These are phyloP conservation scores for Rhodomyrtus tomentosa DNA, from an alignment of 345 rosid species.

Conservation along the genomic window DNA sequence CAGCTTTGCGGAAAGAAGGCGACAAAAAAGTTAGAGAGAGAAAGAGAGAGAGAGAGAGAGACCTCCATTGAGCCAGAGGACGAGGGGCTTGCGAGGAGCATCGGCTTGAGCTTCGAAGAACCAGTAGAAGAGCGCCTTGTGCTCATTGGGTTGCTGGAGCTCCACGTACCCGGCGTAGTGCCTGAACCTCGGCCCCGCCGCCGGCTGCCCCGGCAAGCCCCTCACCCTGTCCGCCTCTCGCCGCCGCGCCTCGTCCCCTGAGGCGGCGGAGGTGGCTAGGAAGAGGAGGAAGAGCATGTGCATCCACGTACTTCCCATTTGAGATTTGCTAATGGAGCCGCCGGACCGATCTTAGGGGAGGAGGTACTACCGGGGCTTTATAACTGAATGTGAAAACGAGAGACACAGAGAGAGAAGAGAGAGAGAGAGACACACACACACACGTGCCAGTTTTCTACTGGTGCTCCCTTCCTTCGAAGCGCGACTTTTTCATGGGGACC, in stretches of 20 bases:
- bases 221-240: slow-evolving; percentile 51
- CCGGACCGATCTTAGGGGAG: neutral
- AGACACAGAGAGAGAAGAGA: neutral
- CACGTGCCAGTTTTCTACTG: too few species aligned
- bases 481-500: too few species aligned
- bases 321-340: neutral
- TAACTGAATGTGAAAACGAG: neutral
- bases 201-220: slow-evolving; percentile 57
- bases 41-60: neutral
- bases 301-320: neutral
- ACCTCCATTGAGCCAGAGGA: slow-evolving; percentile 92
- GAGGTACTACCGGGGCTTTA: neutral
- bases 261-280: neutral
- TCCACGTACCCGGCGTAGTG: slow-evolving; percentile 71
- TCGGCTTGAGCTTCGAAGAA: slow-evolving; percentile 46
- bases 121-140: slow-evolving; percentile 71
- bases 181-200: slow-evolving; percentile 27
- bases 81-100: slow-evolving; percentile 39
- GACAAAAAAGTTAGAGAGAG: neutral
- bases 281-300: neutral
- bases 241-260: neutral
- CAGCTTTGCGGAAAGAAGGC: neutral
- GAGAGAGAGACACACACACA: too few species aligned
- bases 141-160: slow-evolving; percentile 44
- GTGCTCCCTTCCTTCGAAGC: too few species aligned